Conservation (phyloP, 2,329 filamentous ascomycete species). For the Leptographium flavum region DNA sequence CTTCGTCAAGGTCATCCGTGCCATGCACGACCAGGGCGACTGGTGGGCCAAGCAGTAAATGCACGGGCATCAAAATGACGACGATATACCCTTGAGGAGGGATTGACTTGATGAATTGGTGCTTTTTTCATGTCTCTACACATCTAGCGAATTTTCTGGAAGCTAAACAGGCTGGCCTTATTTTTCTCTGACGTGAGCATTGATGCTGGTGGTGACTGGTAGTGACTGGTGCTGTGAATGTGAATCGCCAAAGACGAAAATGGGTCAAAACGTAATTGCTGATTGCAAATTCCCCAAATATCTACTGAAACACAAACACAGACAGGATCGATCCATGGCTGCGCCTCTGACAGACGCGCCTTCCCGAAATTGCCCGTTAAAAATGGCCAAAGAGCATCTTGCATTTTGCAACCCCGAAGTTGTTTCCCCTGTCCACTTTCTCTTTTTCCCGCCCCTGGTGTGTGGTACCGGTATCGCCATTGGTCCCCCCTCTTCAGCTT, state of each 20-base stretch:
- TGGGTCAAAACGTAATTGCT: too few species aligned
- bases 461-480: too few species aligned
- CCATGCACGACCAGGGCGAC: conserved; percentile 94
- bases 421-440: background rate
- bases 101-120: background rate
- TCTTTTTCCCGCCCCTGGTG: background rate
- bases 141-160: background rate
- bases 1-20: conserved; percentile 87
- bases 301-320: background rate
- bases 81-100: background rate
- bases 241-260: too few species aligned
- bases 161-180: background rate
- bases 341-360: background rate
- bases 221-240: too few species aligned
- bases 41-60: conserved; percentile 46
- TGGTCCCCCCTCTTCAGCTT: too few species aligned
- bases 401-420: too few species aligned
- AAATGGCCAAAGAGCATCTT: background rate
- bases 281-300: background rate
- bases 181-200: background rate
- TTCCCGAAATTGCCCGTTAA: background rate
- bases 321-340: background rate
- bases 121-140: background rate
- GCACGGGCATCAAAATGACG: too few species aligned
- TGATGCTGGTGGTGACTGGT: background rate